These are phyloP conservation scores for Hyaloscypha hepaticicola DNA, from an alignment of 495 filamentous ascomycete species.

Conservation along the genomic window DNA sequence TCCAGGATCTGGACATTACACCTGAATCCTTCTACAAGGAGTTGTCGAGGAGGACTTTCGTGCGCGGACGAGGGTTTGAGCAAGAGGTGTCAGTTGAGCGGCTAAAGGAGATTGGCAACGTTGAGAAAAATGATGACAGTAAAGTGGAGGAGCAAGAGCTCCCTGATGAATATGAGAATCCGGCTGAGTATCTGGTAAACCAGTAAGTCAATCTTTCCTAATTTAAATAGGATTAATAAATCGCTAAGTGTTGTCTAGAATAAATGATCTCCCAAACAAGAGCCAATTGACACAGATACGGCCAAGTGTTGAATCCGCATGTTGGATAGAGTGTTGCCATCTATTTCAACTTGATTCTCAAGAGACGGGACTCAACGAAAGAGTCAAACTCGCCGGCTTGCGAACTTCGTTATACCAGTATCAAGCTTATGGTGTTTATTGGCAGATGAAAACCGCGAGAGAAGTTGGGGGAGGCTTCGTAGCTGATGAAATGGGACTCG, in stretches of 20 bases:
- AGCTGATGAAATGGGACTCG: conserved; percentile 13
- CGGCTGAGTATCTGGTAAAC: not conserved
- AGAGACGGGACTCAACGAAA: not conserved
- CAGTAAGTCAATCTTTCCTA: conserved; percentile 4
- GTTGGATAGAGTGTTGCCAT: conserved; percentile 7
- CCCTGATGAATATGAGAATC: not conserved
- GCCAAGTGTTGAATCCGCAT: not conserved
- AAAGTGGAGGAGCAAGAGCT: conserved; percentile 4
- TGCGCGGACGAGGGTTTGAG: not conserved
- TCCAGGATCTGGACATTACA: not conserved
- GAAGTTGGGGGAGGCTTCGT: conserved; percentile 12
- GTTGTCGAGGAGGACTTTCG: not conserved
- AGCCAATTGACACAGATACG: not conserved
- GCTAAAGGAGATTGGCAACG: not conserved
- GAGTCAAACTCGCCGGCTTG: conserved; percentile 5
- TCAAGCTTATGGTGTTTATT: conserved; percentile 17
- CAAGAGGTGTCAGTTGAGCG: not conserved
- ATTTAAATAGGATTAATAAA: not conserved
- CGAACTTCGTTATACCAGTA: conserved; percentile 9
- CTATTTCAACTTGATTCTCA: conserved; percentile 9
- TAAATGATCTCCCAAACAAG: not conserved
- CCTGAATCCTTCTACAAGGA: not conserved
- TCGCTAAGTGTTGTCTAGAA: not conserved
- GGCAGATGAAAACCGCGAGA: conserved; percentile 14
- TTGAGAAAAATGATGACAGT: not conserved